phyloP scores from a whole-genome alignment of 2,329 filamentous ascomycete genomes.

The Sarocladium oryzae region DNA sequence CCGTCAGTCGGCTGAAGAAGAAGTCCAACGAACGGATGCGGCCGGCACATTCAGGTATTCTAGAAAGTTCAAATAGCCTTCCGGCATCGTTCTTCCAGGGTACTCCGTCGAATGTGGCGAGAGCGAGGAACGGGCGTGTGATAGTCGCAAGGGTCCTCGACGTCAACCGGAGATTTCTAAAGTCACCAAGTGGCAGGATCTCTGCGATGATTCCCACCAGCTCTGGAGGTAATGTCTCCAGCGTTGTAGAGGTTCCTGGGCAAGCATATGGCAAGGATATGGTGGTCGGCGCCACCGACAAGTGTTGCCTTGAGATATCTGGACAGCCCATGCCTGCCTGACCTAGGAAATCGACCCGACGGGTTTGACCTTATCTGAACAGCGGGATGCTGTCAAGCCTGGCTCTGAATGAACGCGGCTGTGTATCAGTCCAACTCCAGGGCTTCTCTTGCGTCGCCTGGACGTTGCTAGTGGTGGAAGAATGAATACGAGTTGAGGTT shows the following conservation, averaged over 20 bases:
- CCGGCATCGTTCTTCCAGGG: slow-evolving; percentile 39
- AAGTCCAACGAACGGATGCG: slow-evolving; percentile 37
- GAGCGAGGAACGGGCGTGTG: slow-evolving; percentile 36
- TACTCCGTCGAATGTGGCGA: slow-evolving; percentile 33
- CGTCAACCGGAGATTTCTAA: slow-evolving; percentile 34
- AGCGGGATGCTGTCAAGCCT: too few species aligned
- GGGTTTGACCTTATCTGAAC: too few species aligned
- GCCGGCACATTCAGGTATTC: slow-evolving; percentile 32
- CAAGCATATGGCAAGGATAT: neutral
- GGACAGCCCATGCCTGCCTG: too few species aligned
- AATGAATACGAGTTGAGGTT: too few species aligned
- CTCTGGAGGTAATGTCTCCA: slow-evolving; percentile 27
- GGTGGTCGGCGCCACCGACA: neutral
- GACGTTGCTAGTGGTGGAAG: too few species aligned
- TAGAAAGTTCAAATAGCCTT: slow-evolving; percentile 37
- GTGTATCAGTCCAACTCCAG: too few species aligned
- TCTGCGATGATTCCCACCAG: slow-evolving; percentile 36
- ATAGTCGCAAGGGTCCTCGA: slow-evolving; percentile 32
- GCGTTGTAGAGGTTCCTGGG: neutral
- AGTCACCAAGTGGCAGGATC: slow-evolving; percentile 31
- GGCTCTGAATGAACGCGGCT: too few species aligned
- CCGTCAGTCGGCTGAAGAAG: slow-evolving; percentile 37
- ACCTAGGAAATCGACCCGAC: too few species aligned
- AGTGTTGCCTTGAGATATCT: too few species aligned
- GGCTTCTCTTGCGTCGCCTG: too few species aligned